These are phyloP conservation scores for Curvularia eragrostidis DNA, from an alignment of 2,329 filamentous ascomycete species.

Conservation along the genomic window DNA sequence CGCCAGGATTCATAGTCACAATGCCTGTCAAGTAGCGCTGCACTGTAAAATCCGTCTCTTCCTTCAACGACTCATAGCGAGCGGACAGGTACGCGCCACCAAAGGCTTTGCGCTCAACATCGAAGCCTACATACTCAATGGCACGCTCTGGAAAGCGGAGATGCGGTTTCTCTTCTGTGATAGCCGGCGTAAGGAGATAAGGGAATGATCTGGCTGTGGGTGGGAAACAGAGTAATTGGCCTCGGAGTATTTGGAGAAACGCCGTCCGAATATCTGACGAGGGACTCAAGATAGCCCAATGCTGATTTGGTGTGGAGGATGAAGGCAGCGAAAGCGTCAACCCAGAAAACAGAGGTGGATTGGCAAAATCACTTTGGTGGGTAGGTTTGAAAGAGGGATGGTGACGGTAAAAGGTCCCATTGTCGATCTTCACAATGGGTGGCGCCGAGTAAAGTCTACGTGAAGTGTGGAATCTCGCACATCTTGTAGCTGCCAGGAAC, in stretches of 20 bases:
- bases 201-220: slow-evolving; percentile 79
- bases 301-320: slow-evolving; percentile 57
- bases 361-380: slow-evolving; percentile 56
- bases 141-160: slow-evolving; percentile 69
- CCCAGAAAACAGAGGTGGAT: slow-evolving; percentile 75
- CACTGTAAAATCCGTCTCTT: slow-evolving; percentile 87
- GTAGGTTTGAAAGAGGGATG: slow-evolving; percentile 62
- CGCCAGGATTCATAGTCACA: slow-evolving; percentile 78
- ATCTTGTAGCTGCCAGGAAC: slow-evolving; percentile 40
- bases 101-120: slow-evolving; percentile 69
- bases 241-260: slow-evolving; percentile 79
- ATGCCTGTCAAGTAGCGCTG: slow-evolving; percentile 81
- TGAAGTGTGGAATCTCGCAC: slow-evolving; percentile 24
- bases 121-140: slow-evolving; percentile 91
- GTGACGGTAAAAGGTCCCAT: slow-evolving; percentile 83
- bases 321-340: slow-evolving; percentile 75
- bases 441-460: slow-evolving; percentile 28
- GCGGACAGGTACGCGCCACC: slow-evolving; percentile 80
- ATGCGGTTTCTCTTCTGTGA: slow-evolving; percentile 59
- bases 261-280: slow-evolving; percentile 81
- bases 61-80: slow-evolving; percentile 85
- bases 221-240: slow-evolving; percentile 76
- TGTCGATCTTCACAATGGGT: slow-evolving; percentile 49
- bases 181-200: slow-evolving; percentile 70
- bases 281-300: slow-evolving; percentile 86